These are phyloP conservation scores for Cyathus striatus DNA, from an alignment of 768 basidiomycete species.

Conservation along the genomic window DNA sequence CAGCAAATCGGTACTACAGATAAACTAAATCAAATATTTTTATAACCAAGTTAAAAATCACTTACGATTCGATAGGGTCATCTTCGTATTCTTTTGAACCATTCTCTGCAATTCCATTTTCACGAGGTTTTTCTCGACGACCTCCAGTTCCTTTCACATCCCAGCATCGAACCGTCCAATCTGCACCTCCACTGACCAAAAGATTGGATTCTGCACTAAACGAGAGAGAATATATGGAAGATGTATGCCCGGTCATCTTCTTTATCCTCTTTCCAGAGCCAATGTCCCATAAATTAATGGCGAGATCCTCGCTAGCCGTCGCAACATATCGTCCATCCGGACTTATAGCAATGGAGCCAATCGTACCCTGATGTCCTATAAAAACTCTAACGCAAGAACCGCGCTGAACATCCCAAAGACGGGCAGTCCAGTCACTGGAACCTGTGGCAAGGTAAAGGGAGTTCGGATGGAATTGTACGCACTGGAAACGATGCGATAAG, in stretches of 20 bases:
- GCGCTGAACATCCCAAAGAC: constrained; percentile 97
- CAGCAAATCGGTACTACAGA: constrained; percentile 71
- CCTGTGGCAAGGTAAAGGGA: constrained; percentile 96
- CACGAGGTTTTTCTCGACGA: constrained; percentile 45
- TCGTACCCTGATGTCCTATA: constrained; percentile 87
- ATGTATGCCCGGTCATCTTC: constrained; percentile 92
- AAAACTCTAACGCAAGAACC: constrained; percentile 94
- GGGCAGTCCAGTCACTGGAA: constrained; percentile 92
- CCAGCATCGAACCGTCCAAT: constrained; percentile 99
- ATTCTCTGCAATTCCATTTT: constrained; percentile 38
- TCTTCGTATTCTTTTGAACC: constrained; percentile 35
- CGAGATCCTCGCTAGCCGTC: constrained; percentile 86
- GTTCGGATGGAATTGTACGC: constrained; percentile 95
- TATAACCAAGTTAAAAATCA: too few relatives aligned
- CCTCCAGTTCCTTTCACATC: constrained; percentile 84
- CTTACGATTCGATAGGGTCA: constrained; percentile 74
- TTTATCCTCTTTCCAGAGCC: constrained; percentile 93
- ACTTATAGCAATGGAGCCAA: constrained; percentile 83
- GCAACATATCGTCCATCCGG: constrained; percentile 95
- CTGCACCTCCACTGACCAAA: constrained; percentile 86
- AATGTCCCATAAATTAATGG: constrained; percentile 95
- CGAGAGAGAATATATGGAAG: constrained; percentile 83
- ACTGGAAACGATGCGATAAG: constrained; percentile 39
- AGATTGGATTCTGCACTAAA: constrained; percentile 91
- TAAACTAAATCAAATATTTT: constrained; percentile 5